phyloP scores from a whole-genome alignment of 768 basidiomycete genomes.

The Chlorophyllum brunneum region DNA sequence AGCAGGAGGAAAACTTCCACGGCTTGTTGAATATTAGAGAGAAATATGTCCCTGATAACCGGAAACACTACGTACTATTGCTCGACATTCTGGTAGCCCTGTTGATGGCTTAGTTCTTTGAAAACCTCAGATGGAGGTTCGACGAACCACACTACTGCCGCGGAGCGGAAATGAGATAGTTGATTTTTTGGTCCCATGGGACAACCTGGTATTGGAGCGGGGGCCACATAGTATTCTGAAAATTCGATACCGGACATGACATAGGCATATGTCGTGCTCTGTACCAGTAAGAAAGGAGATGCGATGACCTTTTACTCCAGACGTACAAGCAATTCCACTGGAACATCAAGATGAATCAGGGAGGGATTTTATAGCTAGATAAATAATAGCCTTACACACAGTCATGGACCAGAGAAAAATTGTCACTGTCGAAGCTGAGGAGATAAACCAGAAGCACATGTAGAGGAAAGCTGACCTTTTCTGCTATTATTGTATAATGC shows the following conservation, averaged over 20 bases:
- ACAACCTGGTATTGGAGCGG: constrained; percentile 4
- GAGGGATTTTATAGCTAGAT: not conserved
- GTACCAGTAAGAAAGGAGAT: not conserved
- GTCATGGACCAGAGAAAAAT: not conserved
- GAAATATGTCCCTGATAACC: not conserved
- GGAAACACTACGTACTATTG: not conserved
- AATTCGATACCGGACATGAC: constrained; percentile 3
- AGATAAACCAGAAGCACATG: not conserved
- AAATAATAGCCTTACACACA: not conserved
- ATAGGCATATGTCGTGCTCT: constrained; percentile 11
- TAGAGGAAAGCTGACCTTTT: not conserved
- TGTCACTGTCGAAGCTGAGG: not conserved
- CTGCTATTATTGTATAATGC: constrained; percentile 1
- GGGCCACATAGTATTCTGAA: not conserved
- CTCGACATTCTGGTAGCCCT: constrained; percentile 7
- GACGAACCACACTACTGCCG: constrained; percentile 4
- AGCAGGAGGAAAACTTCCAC: constrained; percentile 1
- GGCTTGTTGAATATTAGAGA: not conserved
- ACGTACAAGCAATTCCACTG: constrained; percentile 5
- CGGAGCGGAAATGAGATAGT: not conserved
- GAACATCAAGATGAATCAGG: not conserved
- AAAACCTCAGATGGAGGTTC: not conserved
- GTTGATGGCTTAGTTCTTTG: not conserved
- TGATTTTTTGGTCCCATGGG: not conserved
- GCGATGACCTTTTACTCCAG: too few species aligned